phyloP scores from a whole-genome alignment of 768 basidiomycete species.

The Melanogaster broomeanus region DNA sequence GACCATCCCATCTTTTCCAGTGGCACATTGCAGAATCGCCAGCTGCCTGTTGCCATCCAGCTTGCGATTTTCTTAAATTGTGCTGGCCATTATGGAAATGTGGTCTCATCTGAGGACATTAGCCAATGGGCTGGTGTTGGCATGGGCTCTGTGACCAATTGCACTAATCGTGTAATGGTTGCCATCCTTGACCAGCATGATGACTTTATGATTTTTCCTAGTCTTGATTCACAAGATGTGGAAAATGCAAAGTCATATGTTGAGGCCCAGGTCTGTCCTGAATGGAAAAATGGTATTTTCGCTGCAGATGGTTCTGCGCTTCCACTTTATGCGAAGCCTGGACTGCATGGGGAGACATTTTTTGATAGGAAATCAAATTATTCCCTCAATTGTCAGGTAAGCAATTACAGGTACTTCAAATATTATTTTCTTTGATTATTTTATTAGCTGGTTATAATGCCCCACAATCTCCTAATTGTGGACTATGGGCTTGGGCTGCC shows the following conservation, averaged over 20 bases:
- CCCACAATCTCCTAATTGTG: too few species aligned
- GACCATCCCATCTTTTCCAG: conserved; percentile 3
- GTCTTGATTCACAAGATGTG: neutral
- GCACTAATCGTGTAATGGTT: conserved; percentile 16
- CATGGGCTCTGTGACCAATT: conserved; percentile 14
- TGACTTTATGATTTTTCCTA: conserved; percentile 3
- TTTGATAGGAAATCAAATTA: conserved; percentile 19
- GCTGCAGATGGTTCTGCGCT: conserved; percentile 39
- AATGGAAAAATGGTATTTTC: conserved; percentile 39
- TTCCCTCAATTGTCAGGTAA: conserved; percentile 15
- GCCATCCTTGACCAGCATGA: conserved; percentile 15
- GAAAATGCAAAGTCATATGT: conserved; percentile 38
- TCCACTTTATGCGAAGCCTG: conserved; percentile 5
- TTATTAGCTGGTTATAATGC: too few species aligned
- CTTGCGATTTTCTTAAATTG: too few species aligned
- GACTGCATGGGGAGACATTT: neutral
- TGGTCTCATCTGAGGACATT: conserved; percentile 11
- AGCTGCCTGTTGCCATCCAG: conserved; percentile 1
- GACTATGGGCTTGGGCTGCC: too few species aligned
- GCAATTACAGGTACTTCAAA: too few species aligned
- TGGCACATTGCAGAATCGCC: too few species aligned
- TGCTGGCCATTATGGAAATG: too few species aligned
- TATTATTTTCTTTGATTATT: too few species aligned
- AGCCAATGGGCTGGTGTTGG: conserved; percentile 9
- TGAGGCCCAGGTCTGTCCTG: conserved; percentile 30